Evolutionary conservation across 1,284 basidiomycete species (phyloP).

Genomic region (Boletellus dicymbophilus): DNA sequence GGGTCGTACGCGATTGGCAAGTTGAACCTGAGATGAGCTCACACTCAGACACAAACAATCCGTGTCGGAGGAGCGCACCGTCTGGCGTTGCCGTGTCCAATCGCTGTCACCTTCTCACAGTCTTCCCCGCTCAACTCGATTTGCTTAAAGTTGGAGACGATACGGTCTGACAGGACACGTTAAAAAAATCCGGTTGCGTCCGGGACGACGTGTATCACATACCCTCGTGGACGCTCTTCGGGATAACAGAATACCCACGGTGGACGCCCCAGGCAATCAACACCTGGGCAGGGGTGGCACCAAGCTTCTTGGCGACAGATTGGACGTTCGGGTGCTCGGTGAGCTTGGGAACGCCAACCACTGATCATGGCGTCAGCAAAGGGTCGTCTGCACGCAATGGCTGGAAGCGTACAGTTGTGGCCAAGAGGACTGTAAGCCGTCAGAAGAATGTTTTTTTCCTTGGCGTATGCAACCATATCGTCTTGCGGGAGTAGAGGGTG

Average conservation of each 20-base stretch:
- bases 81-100: conserved; percentile 54
- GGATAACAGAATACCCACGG: conserved; percentile 70
- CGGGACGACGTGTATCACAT: conserved; percentile 1
- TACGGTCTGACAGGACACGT: conserved; percentile 41
- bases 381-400: background rate
- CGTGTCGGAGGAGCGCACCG: conserved; percentile 37
- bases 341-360: conserved; percentile 56
- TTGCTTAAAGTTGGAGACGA: conserved; percentile 73
- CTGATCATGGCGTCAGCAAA: conserved; percentile 32
- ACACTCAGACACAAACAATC: no score
- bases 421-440: conserved; percentile 89
- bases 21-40: conserved; percentile 50
- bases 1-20: conserved; percentile 61
- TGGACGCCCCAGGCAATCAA: conserved; percentile 70
- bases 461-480: conserved; percentile 68
- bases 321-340: conserved; percentile 65
- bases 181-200: background rate
- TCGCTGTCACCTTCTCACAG: conserved; percentile 54
- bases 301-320: conserved; percentile 58
- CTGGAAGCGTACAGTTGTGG: conserved; percentile 57
- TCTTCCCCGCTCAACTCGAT: conserved; percentile 64
- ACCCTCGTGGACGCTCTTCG: conserved; percentile 66
- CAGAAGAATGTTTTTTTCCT: conserved; percentile 74
- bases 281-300: conserved; percentile 66
- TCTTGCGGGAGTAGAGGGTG: conserved; percentile 80